phyloP scores from a whole-genome alignment of 1,284 basidiomycete genomes.

The Melampsora americana region DNA sequence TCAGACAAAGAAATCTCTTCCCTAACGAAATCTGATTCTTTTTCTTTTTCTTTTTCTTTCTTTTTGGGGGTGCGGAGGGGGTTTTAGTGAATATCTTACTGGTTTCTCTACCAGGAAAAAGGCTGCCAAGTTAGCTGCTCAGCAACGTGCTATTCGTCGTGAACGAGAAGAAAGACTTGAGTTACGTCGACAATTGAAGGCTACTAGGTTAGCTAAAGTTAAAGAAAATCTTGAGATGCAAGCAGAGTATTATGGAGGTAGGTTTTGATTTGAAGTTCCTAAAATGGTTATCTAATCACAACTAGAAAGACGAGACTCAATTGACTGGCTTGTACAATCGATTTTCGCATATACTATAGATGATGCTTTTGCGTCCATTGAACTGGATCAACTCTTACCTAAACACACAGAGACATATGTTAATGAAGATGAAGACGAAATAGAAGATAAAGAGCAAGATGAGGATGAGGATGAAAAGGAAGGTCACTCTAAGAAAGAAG shows the following conservation, averaged over 20 bases:
- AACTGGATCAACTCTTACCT: not conserved
- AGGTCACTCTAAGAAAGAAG: not conserved
- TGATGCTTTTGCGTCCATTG: constrained; percentile 27
- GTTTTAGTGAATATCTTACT: constrained; percentile 35
- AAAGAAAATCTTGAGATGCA: constrained; percentile 30
- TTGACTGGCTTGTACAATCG: not conserved
- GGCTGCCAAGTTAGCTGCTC: constrained; percentile 20
- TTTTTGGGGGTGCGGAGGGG: too few relatives aligned
- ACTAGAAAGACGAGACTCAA: not conserved
- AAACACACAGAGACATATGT: not conserved
- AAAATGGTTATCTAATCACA: not conserved
- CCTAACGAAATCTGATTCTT: too few relatives aligned
- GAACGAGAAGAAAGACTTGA: constrained; percentile 28
- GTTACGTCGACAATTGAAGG: constrained; percentile 30
- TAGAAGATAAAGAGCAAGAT: not conserved
- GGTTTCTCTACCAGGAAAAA: constrained; percentile 38
- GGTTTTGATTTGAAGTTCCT: not conserved
- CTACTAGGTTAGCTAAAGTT: constrained; percentile 18
- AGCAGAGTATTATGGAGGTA: constrained; percentile 41
- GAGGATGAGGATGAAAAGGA: constrained; percentile 5
- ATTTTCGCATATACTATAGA: constrained; percentile 9
- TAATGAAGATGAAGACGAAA: not conserved
- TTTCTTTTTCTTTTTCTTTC: too few relatives aligned
- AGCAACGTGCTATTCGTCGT: constrained; percentile 11
- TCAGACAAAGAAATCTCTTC: too few relatives aligned